These are phyloP conservation scores for Mesembryanthemum crystallinum DNA, from an alignment of 148 eudicot genomes.

Conservation along the genomic window DNA sequence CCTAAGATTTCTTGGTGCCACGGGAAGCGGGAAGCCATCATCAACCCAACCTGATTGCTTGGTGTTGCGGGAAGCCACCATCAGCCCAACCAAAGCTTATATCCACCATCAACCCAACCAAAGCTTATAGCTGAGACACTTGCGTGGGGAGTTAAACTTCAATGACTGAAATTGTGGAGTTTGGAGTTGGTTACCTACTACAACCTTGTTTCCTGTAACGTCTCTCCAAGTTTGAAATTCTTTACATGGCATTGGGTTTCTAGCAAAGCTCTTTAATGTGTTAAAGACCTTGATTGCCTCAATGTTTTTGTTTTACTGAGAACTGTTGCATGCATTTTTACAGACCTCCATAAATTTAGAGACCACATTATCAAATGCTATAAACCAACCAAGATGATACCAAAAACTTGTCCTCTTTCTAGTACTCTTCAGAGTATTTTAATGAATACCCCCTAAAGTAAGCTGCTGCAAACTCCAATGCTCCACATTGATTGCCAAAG, in stretches of 20 bases:
- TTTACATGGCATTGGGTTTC: constrained; percentile 4
- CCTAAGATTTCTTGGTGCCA: no score
- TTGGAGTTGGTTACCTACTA: not conserved
- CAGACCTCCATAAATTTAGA: constrained; percentile 7
- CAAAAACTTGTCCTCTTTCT: constrained; percentile 16
- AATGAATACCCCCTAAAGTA: not conserved
- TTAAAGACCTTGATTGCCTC: constrained; percentile 14
- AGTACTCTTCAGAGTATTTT: not conserved
- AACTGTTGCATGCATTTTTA: constrained; percentile 21
- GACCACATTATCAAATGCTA: not conserved
- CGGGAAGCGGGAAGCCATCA: no score
- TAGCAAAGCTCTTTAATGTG: not conserved
- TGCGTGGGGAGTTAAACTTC: no score
- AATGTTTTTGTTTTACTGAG: constrained; percentile 19
- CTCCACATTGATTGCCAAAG: constrained; percentile 19
- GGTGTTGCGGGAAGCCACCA: no score
- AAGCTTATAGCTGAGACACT: no score
- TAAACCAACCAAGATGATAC: not conserved
- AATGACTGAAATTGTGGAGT: not conserved
- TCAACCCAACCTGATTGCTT: no score
- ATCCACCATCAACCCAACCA: no score
- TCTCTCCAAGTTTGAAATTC: not conserved
- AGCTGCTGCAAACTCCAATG: constrained; percentile 20
- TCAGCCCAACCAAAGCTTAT: no score
- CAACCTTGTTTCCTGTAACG: not conserved